These are phyloP conservation scores for sorghum (Sorghum bicolor) DNA, from an alignment of 176 grass and related monocot genomes.

Conservation along the genomic window DNA sequence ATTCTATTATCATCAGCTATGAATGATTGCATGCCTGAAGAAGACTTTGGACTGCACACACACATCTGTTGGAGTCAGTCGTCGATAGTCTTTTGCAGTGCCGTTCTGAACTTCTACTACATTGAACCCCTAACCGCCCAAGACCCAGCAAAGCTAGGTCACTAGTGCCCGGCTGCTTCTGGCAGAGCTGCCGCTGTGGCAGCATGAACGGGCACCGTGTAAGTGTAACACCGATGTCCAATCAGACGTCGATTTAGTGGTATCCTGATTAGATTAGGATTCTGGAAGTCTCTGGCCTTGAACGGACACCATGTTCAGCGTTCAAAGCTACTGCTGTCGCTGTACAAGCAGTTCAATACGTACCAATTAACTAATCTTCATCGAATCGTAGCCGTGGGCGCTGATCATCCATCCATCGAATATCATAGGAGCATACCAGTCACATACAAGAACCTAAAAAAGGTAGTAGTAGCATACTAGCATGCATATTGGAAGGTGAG, in stretches of 20 bases:
- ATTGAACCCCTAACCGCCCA: background rate
- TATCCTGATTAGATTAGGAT: constrained; percentile 1
- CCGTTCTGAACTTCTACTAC: background rate
- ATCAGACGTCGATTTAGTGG: background rate
- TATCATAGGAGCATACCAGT: background rate
- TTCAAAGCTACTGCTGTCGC: constrained; percentile 2
- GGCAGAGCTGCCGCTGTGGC: constrained; percentile 12
- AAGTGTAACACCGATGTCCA: background rate
- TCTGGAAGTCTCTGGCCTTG: constrained; percentile 30
- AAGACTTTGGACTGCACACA: background rate
- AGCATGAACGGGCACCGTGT: background rate
- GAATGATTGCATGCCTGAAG: background rate
- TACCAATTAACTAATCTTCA: background rate
- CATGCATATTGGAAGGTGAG: constrained; percentile 2
- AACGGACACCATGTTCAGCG: background rate
- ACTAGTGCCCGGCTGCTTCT: constrained; percentile 18
- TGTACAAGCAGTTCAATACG: constrained; percentile 23
- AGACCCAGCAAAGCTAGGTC: background rate
- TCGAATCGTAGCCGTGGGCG: background rate
- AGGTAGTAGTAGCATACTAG: background rate
- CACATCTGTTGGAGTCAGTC: background rate
- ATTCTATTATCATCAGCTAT: background rate
- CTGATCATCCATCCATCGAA: background rate
- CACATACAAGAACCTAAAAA: background rate
- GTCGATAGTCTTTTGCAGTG: background rate